Percentiles rank a stretch among this genome's conserved stretches.
Conservation (phyloP, 306 rosid species). For the Quercus ilex region DNA sequence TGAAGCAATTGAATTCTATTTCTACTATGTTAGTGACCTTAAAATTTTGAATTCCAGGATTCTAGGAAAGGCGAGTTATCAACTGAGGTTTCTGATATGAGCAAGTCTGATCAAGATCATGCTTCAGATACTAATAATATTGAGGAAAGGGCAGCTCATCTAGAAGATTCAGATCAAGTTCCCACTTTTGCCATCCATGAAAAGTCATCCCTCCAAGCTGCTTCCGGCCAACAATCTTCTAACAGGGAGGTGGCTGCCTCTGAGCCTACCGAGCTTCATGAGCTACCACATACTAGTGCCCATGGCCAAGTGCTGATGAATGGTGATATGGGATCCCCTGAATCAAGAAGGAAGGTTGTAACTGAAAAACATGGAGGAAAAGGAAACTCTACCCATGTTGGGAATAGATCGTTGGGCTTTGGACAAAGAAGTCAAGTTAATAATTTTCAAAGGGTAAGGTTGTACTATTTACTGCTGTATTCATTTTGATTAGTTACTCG, state of each 20-base stretch:
- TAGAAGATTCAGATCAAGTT: constrained; percentile 67
- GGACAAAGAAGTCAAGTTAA: constrained; percentile 66
- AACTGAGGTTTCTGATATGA: constrained; percentile 38
- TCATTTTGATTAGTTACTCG: background rate
- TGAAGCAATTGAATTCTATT: constrained; percentile 16
- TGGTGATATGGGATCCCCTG: constrained; percentile 62
- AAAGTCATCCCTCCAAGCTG: constrained; percentile 50
- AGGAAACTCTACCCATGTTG: constrained; percentile 43
- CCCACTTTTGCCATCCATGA: constrained; percentile 70
- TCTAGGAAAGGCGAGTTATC: constrained; percentile 51
- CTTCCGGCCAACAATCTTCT: constrained; percentile 43
- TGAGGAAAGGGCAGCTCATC: constrained; percentile 37
- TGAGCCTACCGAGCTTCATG: constrained; percentile 43
- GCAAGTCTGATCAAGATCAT: constrained; percentile 41
- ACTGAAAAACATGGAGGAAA: constrained; percentile 58
- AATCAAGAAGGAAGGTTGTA: constrained; percentile 34
- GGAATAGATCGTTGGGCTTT: constrained; percentile 61
- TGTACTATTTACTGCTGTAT: background rate
- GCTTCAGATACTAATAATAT: constrained; percentile 49
- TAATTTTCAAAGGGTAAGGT: constrained; percentile 62
- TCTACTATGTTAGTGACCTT: constrained; percentile 25
- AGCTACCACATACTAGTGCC: constrained; percentile 35
- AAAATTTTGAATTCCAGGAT: constrained; percentile 48
- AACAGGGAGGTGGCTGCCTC: constrained; percentile 42
- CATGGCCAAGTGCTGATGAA: constrained; percentile 48